Evolutionary conservation across 441 rosid species (phyloP).

Genomic region (Gossypium laxum): DNA sequence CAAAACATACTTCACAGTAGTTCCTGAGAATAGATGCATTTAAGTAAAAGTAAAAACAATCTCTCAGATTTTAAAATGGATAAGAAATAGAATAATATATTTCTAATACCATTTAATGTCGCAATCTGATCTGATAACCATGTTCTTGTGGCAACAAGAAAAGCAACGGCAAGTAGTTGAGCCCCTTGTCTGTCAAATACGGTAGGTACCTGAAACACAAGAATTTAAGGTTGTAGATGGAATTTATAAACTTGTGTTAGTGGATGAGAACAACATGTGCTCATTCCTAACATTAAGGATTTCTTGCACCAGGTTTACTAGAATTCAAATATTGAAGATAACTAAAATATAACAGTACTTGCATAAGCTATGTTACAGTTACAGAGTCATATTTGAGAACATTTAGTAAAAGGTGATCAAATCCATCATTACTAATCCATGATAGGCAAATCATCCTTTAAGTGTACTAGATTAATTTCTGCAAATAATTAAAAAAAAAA

Average conservation of each 20-base stretch:
- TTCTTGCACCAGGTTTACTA: background rate
- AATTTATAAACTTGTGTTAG: background rate
- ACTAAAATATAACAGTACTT: background rate
- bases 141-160: constrained; percentile 85
- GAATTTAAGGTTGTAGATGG: constrained; percentile 11
- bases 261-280: background rate
- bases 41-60: constrained; percentile 9
- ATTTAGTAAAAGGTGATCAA: background rate
- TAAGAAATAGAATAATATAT: background rate
- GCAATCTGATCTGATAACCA: constrained; percentile 95
- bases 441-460: background rate
- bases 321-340: constrained; percentile 2
- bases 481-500: background rate
- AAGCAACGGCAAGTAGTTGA: constrained; percentile 72
- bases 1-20: constrained; percentile 87
- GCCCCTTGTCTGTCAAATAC: constrained; percentile 88
- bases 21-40: constrained; percentile 42
- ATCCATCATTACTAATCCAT: background rate
- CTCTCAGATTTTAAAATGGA: constrained; percentile 15
- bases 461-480: background rate
- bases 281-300: background rate
- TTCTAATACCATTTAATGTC: constrained; percentile 65
- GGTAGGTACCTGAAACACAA: constrained; percentile 66
- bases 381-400: too few relatives aligned
- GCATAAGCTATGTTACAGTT: too few relatives aligned